These are phyloP conservation scores for Mycena sanguinolenta DNA, from an alignment of 768 basidiomycete genomes.

Conservation along the genomic window DNA sequence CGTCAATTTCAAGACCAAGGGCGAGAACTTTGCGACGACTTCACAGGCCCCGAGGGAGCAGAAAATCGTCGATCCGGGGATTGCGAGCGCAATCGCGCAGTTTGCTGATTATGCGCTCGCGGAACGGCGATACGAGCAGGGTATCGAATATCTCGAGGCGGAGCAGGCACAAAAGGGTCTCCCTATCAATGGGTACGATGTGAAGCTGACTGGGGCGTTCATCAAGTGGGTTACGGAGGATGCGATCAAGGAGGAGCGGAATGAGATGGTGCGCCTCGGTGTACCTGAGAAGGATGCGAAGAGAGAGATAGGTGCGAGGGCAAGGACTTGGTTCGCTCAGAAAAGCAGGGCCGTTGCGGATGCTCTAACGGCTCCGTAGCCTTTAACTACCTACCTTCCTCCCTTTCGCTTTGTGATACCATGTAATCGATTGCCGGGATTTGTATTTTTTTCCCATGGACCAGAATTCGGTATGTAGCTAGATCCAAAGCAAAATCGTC, in stretches of 20 bases:
- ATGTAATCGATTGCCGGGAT: not conserved
- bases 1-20: slow-evolving; percentile 41
- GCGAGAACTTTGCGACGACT: slow-evolving; percentile 32
- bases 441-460: too few relatives aligned
- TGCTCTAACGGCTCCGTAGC: slow-evolving; percentile 3
- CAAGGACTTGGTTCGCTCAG: slow-evolving; percentile 31
- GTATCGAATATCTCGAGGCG: slow-evolving; percentile 39
- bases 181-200: slow-evolving; percentile 16
- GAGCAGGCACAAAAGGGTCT: slow-evolving; percentile 33
- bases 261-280: slow-evolving; percentile 37
- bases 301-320: slow-evolving; percentile 28
- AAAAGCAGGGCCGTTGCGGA: slow-evolving; percentile 24
- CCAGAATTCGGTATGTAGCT: too few relatives aligned
- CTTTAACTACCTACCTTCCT: too few relatives aligned
- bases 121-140: slow-evolving; percentile 39
- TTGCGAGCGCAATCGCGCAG: slow-evolving; percentile 8
- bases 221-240: slow-evolving; percentile 39
- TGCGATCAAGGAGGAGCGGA: slow-evolving; percentile 38
- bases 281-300: slow-evolving; percentile 35
- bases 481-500: too few relatives aligned
- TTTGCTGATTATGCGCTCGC: slow-evolving; percentile 37
- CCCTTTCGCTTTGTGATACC: not conserved
- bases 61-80: not conserved
- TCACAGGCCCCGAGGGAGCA: slow-evolving; percentile 21
- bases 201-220: slow-evolving; percentile 36